A percentile compares a stretch with the other conserved stretches of the same genome.
Conservation (phyloP, 352 stramenopile genomes). For the Thalassiosira mediterranea region DNA sequence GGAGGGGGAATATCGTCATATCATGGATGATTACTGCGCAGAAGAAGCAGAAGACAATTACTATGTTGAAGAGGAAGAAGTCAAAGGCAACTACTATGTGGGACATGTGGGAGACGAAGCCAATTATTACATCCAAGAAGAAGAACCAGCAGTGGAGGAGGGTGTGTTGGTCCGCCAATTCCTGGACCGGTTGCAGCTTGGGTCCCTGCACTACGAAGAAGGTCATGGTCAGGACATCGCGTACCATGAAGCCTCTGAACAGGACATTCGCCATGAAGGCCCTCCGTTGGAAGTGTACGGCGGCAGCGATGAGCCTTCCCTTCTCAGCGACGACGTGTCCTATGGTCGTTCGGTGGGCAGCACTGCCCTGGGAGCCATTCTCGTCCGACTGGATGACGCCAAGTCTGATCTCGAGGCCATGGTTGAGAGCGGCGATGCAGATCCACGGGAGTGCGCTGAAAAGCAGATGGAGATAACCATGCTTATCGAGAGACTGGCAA, state of each 20-base stretch:
- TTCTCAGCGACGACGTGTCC: slow-evolving; percentile 29
- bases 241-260: too few species aligned
- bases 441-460: slow-evolving; percentile 9
- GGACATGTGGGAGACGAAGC: too few species aligned
- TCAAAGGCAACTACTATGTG: too few species aligned
- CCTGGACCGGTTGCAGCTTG: background rate
- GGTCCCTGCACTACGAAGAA: too few species aligned
- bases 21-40: too few species aligned
- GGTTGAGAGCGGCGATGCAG: background rate
- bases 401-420: slow-evolving; percentile 34
- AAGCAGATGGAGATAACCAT: slow-evolving; percentile 37
- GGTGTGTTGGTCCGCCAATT: background rate
- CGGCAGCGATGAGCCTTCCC: slow-evolving; percentile 27
- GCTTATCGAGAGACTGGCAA: slow-evolving; percentile 41
- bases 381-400: slow-evolving; percentile 25
- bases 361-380: slow-evolving; percentile 26
- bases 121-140: background rate
- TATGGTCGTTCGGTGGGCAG: slow-evolving; percentile 25
- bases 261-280: background rate
- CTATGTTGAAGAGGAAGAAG: too few species aligned
- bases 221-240: too few species aligned
- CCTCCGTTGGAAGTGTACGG: background rate
- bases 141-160: background rate
- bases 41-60: too few species aligned
- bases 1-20: too few species aligned